Evolutionary conservation across 1,284 basidiomycete genomes (phyloP), one percentile per base, ranked within the genome.

Genomic region (Cystobasidium pallidum): DNA sequence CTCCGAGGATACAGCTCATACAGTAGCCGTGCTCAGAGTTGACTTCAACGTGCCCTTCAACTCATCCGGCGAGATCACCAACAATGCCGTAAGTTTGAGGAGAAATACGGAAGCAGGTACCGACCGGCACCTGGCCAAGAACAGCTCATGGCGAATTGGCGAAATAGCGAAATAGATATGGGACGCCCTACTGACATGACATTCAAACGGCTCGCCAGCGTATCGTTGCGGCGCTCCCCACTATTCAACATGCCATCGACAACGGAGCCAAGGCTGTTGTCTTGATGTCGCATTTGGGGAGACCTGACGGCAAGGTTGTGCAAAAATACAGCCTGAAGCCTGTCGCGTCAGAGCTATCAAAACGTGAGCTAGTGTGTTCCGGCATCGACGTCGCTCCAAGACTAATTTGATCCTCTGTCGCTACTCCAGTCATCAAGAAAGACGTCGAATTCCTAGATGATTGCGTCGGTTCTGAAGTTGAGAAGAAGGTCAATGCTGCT

Each of bases 1-100:
- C 21, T 36, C 6, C 26, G 47, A 47, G 62, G 21, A 49, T n/a
- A 7, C 19, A 24, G 4, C 47, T 15, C 28, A 19, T n/a, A 34
- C 19, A 15, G 10, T 15, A 39, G 3, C n/a, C 24, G 26, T 21
- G 54, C 19, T 2, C 73, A 76, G 77, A 39, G 82, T 98, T 78
- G 96, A 99, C 86, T 99, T 99, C 85, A 99, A 99, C 84, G 95
- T 99, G 77, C 95, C 95, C 76, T 88, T 92, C 77, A 84, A 84
- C 83, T 86, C 89, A 80, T 89, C 89, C 76, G 88, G 89, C 70
- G 88, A 89, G 82, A 95, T 99, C 85, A 96, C 95, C 68, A 99
- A 98, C 85, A 91, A 93, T 77, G 92, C 93, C 73, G 92, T 94
- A 80, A 76, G 91, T 84, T 41, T 47, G 26, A 28, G 28, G 58